phyloP scores from a whole-genome alignment of 371 early-diverging fungal genomes.

The Massospora cicadina region DNA sequence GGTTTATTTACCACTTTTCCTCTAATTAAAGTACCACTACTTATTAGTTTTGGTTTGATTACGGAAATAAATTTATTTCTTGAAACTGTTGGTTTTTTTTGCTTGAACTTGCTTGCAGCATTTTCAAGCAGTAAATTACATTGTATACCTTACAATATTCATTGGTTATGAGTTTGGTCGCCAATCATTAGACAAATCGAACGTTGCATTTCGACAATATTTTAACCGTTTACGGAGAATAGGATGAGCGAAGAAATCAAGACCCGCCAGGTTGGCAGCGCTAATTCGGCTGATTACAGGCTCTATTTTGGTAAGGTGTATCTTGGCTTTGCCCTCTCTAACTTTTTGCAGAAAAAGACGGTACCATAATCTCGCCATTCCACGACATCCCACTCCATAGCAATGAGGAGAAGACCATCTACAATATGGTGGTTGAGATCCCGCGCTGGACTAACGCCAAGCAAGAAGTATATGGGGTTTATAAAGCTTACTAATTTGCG shows the following conservation, averaged over 20 bases:
- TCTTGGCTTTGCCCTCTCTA: constrained; percentile 1
- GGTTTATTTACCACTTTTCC: too few relatives aligned
- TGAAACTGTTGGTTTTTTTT: too few relatives aligned
- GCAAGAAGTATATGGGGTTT: constrained; percentile 56
- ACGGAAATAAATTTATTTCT: too few relatives aligned
- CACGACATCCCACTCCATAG: constrained; percentile 98
- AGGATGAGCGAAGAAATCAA: not conserved
- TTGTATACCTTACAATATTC: too few relatives aligned
- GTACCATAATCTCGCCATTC: constrained; percentile 77
- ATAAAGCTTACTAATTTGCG: not conserved
- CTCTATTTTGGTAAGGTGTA: constrained; percentile 59
- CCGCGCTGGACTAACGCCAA: constrained; percentile 99
- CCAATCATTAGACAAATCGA: too few relatives aligned
- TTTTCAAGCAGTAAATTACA: too few relatives aligned
- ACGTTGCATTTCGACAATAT: too few relatives aligned
- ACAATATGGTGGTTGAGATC: constrained; percentile 98
- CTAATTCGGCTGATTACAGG: constrained; percentile 73
- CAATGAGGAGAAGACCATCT: constrained; percentile 56
- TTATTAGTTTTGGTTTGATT: too few relatives aligned
- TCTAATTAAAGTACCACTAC: too few relatives aligned
- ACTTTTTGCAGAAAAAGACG: constrained; percentile 36
- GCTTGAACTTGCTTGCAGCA: too few relatives aligned
- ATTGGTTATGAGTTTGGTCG: too few relatives aligned
- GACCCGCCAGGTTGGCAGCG: constrained; percentile 54
- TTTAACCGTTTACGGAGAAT: too few relatives aligned